Evolutionary conservation across 1,284 basidiomycete species (phyloP).

Genomic region (Grifola frondosa): DNA sequence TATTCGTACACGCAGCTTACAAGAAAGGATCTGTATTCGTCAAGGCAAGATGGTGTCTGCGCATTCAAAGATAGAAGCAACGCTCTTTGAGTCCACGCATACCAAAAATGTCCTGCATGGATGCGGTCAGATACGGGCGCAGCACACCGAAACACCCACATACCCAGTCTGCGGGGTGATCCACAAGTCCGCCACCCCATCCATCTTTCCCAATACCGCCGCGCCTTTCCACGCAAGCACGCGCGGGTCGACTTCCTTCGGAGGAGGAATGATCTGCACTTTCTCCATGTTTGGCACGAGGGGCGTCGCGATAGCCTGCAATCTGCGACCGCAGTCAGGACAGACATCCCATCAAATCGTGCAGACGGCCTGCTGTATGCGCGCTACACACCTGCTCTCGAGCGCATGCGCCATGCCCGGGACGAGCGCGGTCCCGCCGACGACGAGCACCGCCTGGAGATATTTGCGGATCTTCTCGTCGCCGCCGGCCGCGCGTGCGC

Average conservation of each 20-base stretch:
- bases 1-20: too few species aligned
- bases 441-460: conserved; percentile 84
- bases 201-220: conserved; percentile 91
- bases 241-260: conserved; percentile 89
- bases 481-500: conserved; percentile 79
- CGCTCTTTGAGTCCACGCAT: conserved; percentile 79
- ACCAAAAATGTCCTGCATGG: conserved; percentile 65
- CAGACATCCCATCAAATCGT: background rate
- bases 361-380: background rate
- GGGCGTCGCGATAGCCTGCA: conserved; percentile 85
- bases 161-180: conserved; percentile 88
- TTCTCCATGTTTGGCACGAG: conserved; percentile 79
- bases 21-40: too few species aligned
- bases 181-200: conserved; percentile 88
- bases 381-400: conserved; percentile 66
- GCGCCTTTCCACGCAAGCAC: conserved; percentile 95
- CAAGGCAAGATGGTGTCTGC: too few species aligned
- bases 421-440: conserved; percentile 78
- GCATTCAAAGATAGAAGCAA: conserved; percentile 63
- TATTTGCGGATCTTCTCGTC: conserved; percentile 92
- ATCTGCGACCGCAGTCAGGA: conserved; percentile 45
- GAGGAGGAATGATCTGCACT: conserved; percentile 87
- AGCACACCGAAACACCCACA: conserved; percentile 24
- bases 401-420: conserved; percentile 77
- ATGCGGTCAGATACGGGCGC: conserved; percentile 6